phyloP scores from a whole-genome alignment of 139 green algal genomes.

The Tetradesmus lagerheimii region DNA sequence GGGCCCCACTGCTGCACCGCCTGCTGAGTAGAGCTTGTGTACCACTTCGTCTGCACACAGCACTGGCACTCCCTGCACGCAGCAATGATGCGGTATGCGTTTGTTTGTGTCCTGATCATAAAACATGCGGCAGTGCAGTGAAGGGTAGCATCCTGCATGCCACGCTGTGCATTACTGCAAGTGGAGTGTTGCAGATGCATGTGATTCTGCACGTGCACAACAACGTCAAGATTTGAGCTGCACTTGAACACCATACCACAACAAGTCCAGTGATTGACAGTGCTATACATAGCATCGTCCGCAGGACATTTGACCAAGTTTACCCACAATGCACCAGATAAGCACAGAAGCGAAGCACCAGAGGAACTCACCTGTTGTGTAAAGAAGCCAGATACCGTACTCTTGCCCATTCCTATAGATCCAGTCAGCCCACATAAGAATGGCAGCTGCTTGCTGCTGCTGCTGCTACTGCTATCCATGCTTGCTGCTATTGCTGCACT shows the following conservation, averaged over 20 bases:
- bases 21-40: conserved; percentile 72
- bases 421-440: conserved; percentile 60
- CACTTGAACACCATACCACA: too few species aligned
- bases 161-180: too few species aligned
- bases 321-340: too few species aligned
- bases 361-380: neutral
- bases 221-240: too few species aligned
- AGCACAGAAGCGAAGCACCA: too few species aligned
- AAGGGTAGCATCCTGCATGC: too few species aligned
- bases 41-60: conserved; percentile 71
- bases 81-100: neutral
- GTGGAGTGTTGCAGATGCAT: too few species aligned
- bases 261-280: too few species aligned
- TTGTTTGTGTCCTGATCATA: neutral
- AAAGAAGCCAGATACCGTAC: conserved; percentile 72
- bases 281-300: too few species aligned
- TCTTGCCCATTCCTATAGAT: conserved; percentile 80
- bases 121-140: too few species aligned
- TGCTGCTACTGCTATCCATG: neutral
- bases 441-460: neutral
- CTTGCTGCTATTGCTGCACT: neutral
- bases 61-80: conserved; percentile 64
- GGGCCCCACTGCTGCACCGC: conserved; percentile 69
- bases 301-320: too few species aligned
- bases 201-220: too few species aligned